Percentiles rank a stretch among this genome's conserved stretches.
Conservation (phyloP, 805 yeast genomes). For the Ogataea naganishii region DNA sequence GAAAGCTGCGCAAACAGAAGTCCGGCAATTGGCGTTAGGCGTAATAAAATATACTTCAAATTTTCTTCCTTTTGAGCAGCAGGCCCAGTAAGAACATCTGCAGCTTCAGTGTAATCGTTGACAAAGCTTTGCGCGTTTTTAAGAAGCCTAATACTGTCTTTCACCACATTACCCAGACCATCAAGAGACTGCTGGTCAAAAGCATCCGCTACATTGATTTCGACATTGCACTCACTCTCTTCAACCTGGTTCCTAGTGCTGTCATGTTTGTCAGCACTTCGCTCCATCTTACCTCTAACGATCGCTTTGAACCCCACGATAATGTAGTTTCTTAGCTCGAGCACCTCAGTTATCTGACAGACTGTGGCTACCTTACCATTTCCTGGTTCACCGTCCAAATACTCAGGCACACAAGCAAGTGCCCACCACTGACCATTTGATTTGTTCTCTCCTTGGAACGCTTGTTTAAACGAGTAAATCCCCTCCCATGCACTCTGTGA, state of each 20-base stretch:
- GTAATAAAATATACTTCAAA: conserved; percentile 26
- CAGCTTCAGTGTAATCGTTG: conserved; percentile 27
- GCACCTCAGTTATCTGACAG: conserved; percentile 37
- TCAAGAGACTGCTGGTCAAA: conserved; percentile 2
- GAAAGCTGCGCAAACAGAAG: conserved; percentile 46
- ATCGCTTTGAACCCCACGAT: conserved; percentile 42
- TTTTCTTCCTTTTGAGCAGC: conserved; percentile 9
- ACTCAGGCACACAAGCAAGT: conserved; percentile 20
- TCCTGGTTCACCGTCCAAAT: conserved; percentile 1
- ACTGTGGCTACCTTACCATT: conserved; percentile 26
- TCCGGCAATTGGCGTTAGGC: conserved; percentile 52
- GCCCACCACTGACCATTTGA: conserved; percentile 6
- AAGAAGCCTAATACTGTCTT: conserved; percentile 5
- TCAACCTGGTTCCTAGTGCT: too few relatives aligned
- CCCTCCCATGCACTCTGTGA: conserved; percentile 1
- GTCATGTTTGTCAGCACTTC: background rate
- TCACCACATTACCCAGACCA: background rate
- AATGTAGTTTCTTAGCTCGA: conserved; percentile 33
- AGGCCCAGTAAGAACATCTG: conserved; percentile 13
- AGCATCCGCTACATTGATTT: conserved; percentile 3
- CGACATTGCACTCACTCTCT: conserved; percentile 1
- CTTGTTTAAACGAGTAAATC: background rate
- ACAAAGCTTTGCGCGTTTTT: conserved; percentile 22
- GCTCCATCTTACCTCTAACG: conserved; percentile 28
- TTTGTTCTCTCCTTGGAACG: conserved; percentile 1